Evolutionary conservation across 2,329 filamentous ascomycete species (phyloP).

Genomic region (Penicillium crustosum): DNA sequence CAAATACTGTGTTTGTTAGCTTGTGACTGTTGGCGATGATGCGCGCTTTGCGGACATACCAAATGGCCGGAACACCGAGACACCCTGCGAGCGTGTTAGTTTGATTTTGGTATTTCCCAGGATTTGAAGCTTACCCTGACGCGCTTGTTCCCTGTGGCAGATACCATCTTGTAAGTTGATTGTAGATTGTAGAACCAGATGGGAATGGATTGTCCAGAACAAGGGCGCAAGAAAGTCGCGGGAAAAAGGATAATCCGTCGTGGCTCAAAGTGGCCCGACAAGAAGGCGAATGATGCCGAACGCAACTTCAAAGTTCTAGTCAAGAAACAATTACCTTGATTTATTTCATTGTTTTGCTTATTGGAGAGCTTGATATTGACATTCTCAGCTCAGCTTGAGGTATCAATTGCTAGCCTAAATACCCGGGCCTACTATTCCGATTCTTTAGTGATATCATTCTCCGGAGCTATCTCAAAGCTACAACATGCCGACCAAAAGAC

Average conservation of each 20-base stretch:
- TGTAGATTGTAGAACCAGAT: background rate
- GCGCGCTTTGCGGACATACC: conserved; percentile 30
- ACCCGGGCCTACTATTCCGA: background rate
- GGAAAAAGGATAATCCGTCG: conserved; percentile 4
- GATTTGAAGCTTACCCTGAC: conserved; percentile 43
- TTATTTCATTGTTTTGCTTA: background rate
- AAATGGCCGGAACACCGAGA: conserved; percentile 51
- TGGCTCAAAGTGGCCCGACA: background rate
- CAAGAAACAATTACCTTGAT: background rate
- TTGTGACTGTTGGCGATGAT: conserved; percentile 1
- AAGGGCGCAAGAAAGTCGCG: conserved; percentile 9
- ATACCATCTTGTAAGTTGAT: conserved; percentile 47
- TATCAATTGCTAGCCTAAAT: conserved; percentile 10
- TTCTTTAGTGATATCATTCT: conserved; percentile 8
- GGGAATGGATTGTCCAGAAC: conserved; percentile 7
- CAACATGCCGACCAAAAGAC: conserved; percentile 65
- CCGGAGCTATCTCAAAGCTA: conserved; percentile 15
- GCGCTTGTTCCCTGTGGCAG: conserved; percentile 55
- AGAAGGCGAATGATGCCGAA: conserved; percentile 6
- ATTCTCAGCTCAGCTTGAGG: background rate
- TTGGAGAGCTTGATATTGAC: background rate
- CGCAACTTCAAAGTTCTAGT: background rate
- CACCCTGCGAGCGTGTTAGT: conserved; percentile 37
- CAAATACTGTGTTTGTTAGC: conserved; percentile 59
- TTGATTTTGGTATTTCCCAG: background rate